These are phyloP conservation scores for Scorias spongiosa DNA, from an alignment of 2,329 filamentous ascomycete species.

Conservation along the genomic window DNA sequence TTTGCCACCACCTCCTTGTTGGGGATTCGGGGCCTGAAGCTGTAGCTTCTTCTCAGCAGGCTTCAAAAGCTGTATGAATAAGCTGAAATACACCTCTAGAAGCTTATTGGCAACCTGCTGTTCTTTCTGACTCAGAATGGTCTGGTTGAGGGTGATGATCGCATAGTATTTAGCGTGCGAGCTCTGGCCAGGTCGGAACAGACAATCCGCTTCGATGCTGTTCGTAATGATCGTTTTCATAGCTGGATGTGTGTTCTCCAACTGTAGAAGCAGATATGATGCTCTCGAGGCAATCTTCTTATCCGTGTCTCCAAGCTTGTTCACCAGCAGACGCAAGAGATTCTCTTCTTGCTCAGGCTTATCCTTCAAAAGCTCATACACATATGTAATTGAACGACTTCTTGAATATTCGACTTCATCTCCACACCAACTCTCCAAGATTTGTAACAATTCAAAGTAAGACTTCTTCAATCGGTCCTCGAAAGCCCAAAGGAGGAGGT, in stretches of 20 bases:
- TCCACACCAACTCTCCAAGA: constrained; percentile 81
- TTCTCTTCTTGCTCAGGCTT: constrained; percentile 98
- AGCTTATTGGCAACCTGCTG: constrained; percentile 65
- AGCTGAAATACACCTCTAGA: constrained; percentile 78
- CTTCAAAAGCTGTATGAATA: constrained; percentile 75
- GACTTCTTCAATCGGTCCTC: constrained; percentile 91
- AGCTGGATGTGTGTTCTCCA: constrained; percentile 73
- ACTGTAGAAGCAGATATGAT: constrained; percentile 83
- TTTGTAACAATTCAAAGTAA: constrained; percentile 85
- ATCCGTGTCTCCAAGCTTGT: constrained; percentile 90
- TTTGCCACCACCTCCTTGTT: constrained; percentile 40
- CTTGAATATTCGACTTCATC: constrained; percentile 93
- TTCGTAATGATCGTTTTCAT: constrained; percentile 87
- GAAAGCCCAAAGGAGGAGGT: constrained; percentile 78
- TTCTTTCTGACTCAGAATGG: constrained; percentile 74
- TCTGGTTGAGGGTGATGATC: constrained; percentile 93
- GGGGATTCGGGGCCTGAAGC: constrained; percentile 31
- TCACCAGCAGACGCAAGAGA: constrained; percentile 74
- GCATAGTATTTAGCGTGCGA: constrained; percentile 87
- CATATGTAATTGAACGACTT: constrained; percentile 73
- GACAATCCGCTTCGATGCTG: constrained; percentile 70
- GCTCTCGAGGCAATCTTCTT: constrained; percentile 90
- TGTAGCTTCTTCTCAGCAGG: constrained; percentile 25
- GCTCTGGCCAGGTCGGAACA: constrained; percentile 77
- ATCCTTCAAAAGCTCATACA: constrained; percentile 81